These are phyloP conservation scores for Termitomyces sp. DNA, from an alignment of 768 basidiomycete species.

Conservation along the genomic window DNA sequence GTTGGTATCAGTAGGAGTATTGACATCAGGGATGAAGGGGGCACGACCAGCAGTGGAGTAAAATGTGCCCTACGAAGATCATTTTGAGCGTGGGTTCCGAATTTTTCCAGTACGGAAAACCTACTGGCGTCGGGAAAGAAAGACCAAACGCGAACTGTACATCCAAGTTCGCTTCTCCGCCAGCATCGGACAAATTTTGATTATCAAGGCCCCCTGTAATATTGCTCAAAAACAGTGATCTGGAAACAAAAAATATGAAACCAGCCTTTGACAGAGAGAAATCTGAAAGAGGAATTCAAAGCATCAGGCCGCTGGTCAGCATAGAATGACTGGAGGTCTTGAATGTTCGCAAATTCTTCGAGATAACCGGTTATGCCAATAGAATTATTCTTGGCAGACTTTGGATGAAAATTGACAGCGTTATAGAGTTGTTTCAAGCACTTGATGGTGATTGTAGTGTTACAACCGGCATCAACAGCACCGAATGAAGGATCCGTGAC, in stretches of 20 bases:
- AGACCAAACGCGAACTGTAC: slow-evolving; percentile 67
- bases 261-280: slow-evolving; percentile 54
- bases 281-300: slow-evolving; percentile 45
- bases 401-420: slow-evolving; percentile 41
- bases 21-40: slow-evolving; percentile 49
- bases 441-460: slow-evolving; percentile 43
- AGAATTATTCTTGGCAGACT: slow-evolving; percentile 34
- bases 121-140: slow-evolving; percentile 51
- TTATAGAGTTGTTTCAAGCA: slow-evolving; percentile 59
- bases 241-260: slow-evolving; percentile 2
- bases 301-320: slow-evolving; percentile 46
- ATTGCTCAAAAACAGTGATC: slow-evolving; percentile 9
- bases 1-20: slow-evolving; percentile 37
- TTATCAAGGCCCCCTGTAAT: slow-evolving; percentile 55
- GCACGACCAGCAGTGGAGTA: slow-evolving; percentile 63
- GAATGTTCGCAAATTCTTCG: slow-evolving; percentile 48
- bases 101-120: neutral
- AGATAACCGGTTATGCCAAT: slow-evolving; percentile 57
- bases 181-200: slow-evolving; percentile 51
- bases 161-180: slow-evolving; percentile 65
- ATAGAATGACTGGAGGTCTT: slow-evolving; percentile 53
- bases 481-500: slow-evolving; percentile 27
- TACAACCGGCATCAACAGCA: slow-evolving; percentile 43
- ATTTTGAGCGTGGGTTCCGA: neutral
- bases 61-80: slow-evolving; percentile 38